Evolutionary conservation across 2,329 filamentous ascomycete genomes (phyloP).

Genomic region (Fusarium nurragi): DNA sequence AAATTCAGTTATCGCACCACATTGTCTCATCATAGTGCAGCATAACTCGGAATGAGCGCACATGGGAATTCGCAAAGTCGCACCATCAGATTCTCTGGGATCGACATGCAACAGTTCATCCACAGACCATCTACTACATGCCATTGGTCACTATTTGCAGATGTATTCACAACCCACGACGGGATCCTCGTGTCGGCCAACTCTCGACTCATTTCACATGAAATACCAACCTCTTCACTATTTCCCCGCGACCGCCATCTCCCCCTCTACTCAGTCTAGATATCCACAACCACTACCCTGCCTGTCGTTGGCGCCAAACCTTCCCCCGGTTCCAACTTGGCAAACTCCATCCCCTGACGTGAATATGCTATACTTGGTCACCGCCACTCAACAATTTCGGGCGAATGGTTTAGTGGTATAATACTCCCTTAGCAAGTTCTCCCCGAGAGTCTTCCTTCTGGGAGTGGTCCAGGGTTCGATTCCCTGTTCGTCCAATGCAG

Average conservation of each 20-base stretch:
- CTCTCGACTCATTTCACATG: conserved; percentile 26
- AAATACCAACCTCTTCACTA: conserved; percentile 7
- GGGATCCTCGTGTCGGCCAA: conserved; percentile 5
- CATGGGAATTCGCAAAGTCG: conserved; percentile 10
- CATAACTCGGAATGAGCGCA: background rate
- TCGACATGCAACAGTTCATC: conserved; percentile 25
- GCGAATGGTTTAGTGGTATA: conserved; percentile 46
- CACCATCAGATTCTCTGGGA: conserved; percentile 35
- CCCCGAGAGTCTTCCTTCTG: background rate
- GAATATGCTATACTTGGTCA: conserved; percentile 14
- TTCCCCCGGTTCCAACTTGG: background rate
- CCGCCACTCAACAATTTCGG: conserved; percentile 8
- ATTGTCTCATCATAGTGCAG: background rate
- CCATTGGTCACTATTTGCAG: conserved; percentile 15
- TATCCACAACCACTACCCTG: background rate
- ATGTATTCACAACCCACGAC: conserved; percentile 3
- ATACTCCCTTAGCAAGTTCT: conserved; percentile 42
- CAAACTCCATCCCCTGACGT: background rate
- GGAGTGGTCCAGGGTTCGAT: conserved; percentile 41
- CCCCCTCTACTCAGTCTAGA: background rate
- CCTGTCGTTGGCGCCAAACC: background rate
- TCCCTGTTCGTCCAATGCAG: conserved; percentile 39
- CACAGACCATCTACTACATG: background rate
- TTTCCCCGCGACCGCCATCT: background rate
- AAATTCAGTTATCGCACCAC: background rate